A percentile compares a stretch with the other conserved stretches of the same genome.
phyloP scores from a whole-genome alignment of 2,329 filamentous ascomycete genomes.

The Fusarium nelsonii region DNA sequence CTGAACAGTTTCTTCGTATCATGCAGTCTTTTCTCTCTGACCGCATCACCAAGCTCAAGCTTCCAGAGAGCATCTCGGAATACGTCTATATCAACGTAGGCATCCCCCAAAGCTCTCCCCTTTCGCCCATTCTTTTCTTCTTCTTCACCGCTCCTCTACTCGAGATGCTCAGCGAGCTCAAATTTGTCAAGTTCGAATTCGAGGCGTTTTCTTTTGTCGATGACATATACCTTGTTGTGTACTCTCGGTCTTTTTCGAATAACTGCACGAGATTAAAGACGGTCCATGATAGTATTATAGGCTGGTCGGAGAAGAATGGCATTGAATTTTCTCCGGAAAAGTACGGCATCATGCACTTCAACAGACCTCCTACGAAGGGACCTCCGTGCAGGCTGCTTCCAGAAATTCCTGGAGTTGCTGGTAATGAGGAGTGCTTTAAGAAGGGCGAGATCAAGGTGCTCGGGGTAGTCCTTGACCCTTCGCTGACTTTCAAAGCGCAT shows the following conservation, averaged over 20 bases:
- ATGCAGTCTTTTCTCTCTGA: slow-evolving; percentile 13
- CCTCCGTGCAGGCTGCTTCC: no score
- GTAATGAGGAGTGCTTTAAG: no score
- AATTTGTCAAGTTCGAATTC: neutral
- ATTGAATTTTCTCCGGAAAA: no score
- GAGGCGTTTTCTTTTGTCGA: slow-evolving; percentile 11
- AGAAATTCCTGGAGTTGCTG: no score
- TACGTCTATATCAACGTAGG: slow-evolving; percentile 16
- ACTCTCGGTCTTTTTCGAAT: neutral
- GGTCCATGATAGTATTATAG: no score
- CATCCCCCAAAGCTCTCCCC: slow-evolving; percentile 18
- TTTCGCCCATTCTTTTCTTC: slow-evolving; percentile 21
- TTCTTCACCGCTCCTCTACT: slow-evolving; percentile 19
- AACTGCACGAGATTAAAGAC: slow-evolving; percentile 6
- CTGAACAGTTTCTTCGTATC: slow-evolving; percentile 3
- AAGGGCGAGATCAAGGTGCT: no score
- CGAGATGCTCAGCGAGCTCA: neutral
- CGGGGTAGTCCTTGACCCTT: no score
- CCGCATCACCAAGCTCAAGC: slow-evolving; percentile 2
- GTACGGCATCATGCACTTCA: no score
- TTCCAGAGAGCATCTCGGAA: neutral
- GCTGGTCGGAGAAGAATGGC: no score
- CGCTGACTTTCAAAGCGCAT: no score
- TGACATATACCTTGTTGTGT: slow-evolving; percentile 13
- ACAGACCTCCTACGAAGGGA: no score